Percentiles rank a stretch among this genome's conserved stretches.
Evolutionary conservation across 768 basidiomycete species (phyloP).

Genomic region (Royoungia palumana): DNA sequence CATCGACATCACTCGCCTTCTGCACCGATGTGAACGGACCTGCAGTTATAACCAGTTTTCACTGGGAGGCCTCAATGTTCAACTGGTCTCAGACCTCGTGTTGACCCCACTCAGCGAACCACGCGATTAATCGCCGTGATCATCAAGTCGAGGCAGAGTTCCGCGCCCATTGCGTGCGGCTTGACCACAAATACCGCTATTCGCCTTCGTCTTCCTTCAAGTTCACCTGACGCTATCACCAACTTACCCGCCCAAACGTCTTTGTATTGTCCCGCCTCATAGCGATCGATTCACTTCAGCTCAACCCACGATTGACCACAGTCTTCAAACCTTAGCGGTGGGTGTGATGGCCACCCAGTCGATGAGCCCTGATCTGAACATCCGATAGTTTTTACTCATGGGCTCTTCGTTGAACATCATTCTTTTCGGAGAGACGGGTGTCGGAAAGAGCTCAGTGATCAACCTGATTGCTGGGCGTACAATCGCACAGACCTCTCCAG

Average conservation of each 20-base stretch:
- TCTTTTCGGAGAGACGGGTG: slow-evolving; percentile 44
- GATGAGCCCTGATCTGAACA: neutral
- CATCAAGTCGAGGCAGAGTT: slow-evolving; percentile 1
- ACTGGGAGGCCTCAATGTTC: too few relatives aligned
- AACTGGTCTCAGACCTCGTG: slow-evolving; percentile 3
- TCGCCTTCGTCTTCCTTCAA: neutral
- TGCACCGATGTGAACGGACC: too few relatives aligned
- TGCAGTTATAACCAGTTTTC: too few relatives aligned
- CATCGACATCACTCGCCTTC: too few relatives aligned
- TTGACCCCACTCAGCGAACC: neutral
- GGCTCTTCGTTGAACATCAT: slow-evolving; percentile 34
- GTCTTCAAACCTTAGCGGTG: neutral
- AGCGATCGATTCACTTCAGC: neutral
- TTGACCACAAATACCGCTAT: slow-evolving; percentile 5
- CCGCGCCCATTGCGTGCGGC: neutral
- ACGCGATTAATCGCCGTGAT: slow-evolving; percentile 8
- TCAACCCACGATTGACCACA: neutral
- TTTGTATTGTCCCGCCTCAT: neutral
- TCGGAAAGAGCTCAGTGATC: slow-evolving; percentile 35
- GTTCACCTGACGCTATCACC: neutral
- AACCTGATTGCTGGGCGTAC: slow-evolving; percentile 28
- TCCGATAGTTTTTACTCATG: too few relatives aligned
- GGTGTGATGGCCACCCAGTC: neutral
- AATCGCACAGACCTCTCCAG: slow-evolving; percentile 25
- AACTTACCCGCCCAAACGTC: neutral